These are phyloP conservation scores for Neurospora discreta DNA, from an alignment of 495 filamentous ascomycete genomes.

Conservation along the genomic window DNA sequence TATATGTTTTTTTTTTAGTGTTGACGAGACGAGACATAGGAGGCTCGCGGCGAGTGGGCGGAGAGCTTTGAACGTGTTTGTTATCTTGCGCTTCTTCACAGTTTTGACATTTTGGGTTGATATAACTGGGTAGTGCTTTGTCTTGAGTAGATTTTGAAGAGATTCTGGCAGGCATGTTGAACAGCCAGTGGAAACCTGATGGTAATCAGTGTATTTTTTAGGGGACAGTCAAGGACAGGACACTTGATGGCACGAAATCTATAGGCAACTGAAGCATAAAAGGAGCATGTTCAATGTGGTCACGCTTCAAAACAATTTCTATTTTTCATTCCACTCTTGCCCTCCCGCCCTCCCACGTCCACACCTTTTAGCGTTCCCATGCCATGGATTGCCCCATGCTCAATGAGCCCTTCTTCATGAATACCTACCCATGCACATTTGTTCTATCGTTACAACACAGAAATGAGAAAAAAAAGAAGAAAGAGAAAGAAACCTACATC, in stretches of 20 bases:
- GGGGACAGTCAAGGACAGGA: background rate
- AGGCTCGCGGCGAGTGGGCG: no score
- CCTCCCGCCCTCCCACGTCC: background rate
- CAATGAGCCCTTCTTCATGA: background rate
- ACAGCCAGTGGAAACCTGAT: no score
- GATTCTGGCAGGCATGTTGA: no score
- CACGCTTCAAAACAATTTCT: background rate
- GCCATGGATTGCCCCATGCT: background rate
- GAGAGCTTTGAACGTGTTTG: no score
- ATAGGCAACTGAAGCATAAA: background rate
- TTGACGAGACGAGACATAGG: no score
- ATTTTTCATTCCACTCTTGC: background rate
- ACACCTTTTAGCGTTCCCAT: background rate
- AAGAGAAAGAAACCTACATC: background rate
- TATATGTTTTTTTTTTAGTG: no score
- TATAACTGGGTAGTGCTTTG: no score
- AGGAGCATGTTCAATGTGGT: rapidly evolving
- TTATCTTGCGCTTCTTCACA: no score
- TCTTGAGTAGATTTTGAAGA: no score
- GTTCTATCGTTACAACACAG: conserved; percentile 4
- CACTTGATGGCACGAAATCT: background rate
- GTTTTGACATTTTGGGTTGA: no score
- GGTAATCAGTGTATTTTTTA: no score
- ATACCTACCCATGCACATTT: background rate
- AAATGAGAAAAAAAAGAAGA: background rate